Evolutionary conservation across 257 asterid genomes (phyloP), one percentile per base, ranked within the genome.

Genomic region (Primulina huaijiensis): DNA sequence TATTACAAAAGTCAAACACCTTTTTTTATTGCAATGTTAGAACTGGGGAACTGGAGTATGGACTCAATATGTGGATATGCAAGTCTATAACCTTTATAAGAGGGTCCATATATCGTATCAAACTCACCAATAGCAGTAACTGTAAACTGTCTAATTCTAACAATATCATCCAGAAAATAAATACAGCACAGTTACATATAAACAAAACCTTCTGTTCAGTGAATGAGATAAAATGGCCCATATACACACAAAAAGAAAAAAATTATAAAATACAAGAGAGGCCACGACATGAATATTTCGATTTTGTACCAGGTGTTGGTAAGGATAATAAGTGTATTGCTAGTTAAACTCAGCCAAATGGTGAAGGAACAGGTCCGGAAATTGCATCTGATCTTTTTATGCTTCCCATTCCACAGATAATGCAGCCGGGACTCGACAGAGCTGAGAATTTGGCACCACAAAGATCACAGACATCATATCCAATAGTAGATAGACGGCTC

Each of bases 401-500:
- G 85, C 99, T 91, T 62, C 99, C 99, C 99, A 94, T 94, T 67
- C 99, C 99, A 77, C 99, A 94, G 43, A 94, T 91, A 33, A 94
- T 94, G 80, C 99, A 94, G 59, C 99, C 97, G 37, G 97, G 97
- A 1, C 96, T 68, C 2, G 97, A 87, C 62, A 94, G 75, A 52
- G 99, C 99, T 20, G 97, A 91, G 79, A 94, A 94, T 78, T 94
- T 94, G 68, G 97, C 95, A 46, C 99, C 99, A 81, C 99, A 94
- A 19, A 88, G 95, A 75, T 94, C 99, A 65, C 99, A 94, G 14
- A 91, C 96, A 77, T 94, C 97, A 66, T 94, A 94, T 6, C 99
- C 97, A 33, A 94, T 94, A 46, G 99, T 94, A 16, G 99, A 94
- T 33, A 94, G 72, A 60, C 97, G 96, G 78, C 99, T 89, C 35